Evolutionary conservation across 345 rosid species (phyloP).

Genomic region (Brassica rapa): DNA sequence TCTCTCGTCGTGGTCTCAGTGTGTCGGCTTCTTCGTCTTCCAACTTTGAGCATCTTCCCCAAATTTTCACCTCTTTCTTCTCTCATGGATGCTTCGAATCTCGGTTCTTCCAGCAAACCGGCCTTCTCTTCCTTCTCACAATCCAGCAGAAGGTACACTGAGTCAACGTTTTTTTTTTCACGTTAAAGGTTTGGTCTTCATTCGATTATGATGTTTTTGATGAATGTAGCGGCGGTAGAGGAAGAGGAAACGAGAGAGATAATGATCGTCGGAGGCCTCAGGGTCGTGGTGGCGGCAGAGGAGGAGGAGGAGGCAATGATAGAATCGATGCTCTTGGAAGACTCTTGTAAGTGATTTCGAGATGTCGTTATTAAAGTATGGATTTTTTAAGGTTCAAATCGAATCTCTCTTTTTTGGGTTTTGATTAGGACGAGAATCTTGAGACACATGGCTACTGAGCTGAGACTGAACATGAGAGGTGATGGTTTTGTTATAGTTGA

Average conservation of each 20-base stretch:
- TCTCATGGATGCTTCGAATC: constrained; percentile 32
- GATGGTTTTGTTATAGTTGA: constrained; percentile 85
- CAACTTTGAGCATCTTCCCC: constrained; percentile 1
- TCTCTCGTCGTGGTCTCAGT: constrained; percentile 11
- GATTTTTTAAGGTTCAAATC: neutral
- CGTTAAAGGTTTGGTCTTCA: neutral
- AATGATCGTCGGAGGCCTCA: constrained; percentile 49
- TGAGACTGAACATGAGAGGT: constrained; percentile 65
- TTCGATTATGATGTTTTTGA: neutral
- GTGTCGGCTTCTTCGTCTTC: constrained; percentile 21
- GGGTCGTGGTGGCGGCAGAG: constrained; percentile 53
- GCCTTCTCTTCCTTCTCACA: constrained; percentile 45
- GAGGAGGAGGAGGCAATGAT: constrained; percentile 47
- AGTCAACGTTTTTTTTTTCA: neutral
- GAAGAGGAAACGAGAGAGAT: constrained; percentile 47
- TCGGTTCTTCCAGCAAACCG: constrained; percentile 17
- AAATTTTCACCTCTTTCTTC: neutral
- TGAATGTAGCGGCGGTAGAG: constrained; percentile 49
- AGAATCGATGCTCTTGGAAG: constrained; percentile 10
- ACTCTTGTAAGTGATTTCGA: no score
- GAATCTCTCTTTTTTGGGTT: neutral
- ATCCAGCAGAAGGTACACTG: constrained; percentile 47
- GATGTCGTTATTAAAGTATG: neutral
- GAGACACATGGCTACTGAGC: constrained; percentile 78
- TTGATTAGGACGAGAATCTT: constrained; percentile 65